Evolutionary conservation across 2,329 filamentous ascomycete genomes (phyloP).

Genomic region (Xylaria sp.): DNA sequence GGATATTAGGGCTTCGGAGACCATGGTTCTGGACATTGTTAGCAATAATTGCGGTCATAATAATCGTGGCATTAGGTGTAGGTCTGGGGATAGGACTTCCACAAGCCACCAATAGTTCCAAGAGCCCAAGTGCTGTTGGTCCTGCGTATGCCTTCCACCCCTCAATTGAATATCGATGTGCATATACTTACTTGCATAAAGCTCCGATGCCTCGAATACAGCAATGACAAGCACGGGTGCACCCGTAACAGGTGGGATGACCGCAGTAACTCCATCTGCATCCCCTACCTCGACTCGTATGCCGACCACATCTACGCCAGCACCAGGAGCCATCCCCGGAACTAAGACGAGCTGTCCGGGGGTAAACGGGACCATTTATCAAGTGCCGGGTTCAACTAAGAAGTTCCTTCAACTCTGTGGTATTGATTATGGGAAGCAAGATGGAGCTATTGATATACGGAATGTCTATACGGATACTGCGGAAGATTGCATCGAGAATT

Average conservation of each 20-base stretch:
- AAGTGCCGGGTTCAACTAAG: constrained; percentile 54
- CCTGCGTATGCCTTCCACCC: constrained; percentile 44
- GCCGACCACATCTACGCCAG: constrained; percentile 38
- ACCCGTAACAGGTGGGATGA: constrained; percentile 1
- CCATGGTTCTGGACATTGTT: constrained; percentile 53
- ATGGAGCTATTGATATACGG: constrained; percentile 48
- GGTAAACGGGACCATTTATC: constrained; percentile 58
- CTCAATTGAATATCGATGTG: background rate
- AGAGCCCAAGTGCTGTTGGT: constrained; percentile 23
- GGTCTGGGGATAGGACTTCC: constrained; percentile 55
- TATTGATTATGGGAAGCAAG: constrained; percentile 56
- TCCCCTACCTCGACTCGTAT: constrained; percentile 30
- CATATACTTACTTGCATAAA: constrained; percentile 21
- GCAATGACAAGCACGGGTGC: constrained; percentile 21
- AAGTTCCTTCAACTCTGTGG: constrained; percentile 59
- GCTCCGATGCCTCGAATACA: constrained; percentile 28
- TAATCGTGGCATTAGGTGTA: constrained; percentile 51
- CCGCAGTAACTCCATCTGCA: constrained; percentile 33
- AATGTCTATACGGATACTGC: constrained; percentile 54
- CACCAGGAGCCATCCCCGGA: constrained; percentile 43
- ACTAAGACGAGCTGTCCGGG: constrained; percentile 54
- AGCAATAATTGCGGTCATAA: constrained; percentile 45
- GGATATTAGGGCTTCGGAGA: constrained; percentile 48
- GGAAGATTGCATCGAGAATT: constrained; percentile 59
- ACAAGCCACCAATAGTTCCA: constrained; percentile 17